Base-by-base conservation (phyloP, 176 grass and related monocot species). In the Cenchrus fungigraminus region DNA sequence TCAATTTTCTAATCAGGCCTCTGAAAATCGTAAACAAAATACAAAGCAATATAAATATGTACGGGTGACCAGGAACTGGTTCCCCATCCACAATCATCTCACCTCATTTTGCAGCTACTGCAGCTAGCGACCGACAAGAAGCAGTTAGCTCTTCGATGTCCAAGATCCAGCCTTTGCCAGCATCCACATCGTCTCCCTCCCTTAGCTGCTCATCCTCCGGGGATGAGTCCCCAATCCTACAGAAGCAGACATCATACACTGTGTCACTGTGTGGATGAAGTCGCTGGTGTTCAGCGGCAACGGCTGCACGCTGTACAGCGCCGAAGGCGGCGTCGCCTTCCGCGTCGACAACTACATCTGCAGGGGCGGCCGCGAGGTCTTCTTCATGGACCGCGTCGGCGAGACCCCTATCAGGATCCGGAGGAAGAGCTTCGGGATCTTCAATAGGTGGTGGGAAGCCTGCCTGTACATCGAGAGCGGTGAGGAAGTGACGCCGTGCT, bases 331-430 rank as follows among this genome's bases (percentile, higher is more conserved):
- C 28, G 69, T 94, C 37, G 86, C 77, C 68, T 94, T 88, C 78
- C 81, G 95, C 57, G 87, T 97, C 13, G 95, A 97, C 79, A 97
- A 95, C 82, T 97, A 97, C 13, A 82, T 61, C 17, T 82, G 88
- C 82, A 83, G 34, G 11, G 89, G 88, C 32, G 86, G 88, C 46
- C 66, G 78, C 16, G 88, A 89, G 72, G 89, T 83, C 0, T 92
- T 88, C 79, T 85, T 97, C 81, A 95, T 97, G 92, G 90, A 97
- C 87, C 19, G 32, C 28, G 19, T 46, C 0, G 95, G 95, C 16
- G 88, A 79, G 4, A 54, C 75, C n/a, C 73, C 91, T 57, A 52
- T 91, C 70, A 85, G 83, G 31, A 93, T 95, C 77, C 62, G 83
- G 6, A 81, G 83, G 6, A 97, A 85, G 79, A 43, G 74, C 15